These are phyloP conservation scores for Tetraselmis striata DNA, from an alignment of 139 green algal genomes.

Conservation along the genomic window DNA sequence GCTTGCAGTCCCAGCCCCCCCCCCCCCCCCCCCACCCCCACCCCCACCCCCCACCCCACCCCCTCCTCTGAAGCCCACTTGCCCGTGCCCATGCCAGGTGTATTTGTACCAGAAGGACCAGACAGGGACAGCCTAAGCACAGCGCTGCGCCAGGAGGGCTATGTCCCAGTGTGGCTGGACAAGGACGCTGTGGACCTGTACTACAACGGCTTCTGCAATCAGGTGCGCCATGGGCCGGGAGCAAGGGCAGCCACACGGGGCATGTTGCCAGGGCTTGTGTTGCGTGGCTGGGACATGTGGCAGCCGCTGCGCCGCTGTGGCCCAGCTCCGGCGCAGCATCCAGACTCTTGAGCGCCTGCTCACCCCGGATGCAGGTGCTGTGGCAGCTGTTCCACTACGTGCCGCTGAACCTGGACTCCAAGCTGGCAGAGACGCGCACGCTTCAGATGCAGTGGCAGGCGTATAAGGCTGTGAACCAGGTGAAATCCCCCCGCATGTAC, in stretches of 20 bases:
- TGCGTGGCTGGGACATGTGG: too few relatives aligned
- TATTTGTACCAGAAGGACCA: constrained; percentile 61
- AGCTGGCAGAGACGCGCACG: constrained; percentile 75
- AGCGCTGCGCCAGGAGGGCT: constrained; percentile 69
- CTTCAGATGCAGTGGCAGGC: constrained; percentile 86
- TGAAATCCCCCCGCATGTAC: not conserved
- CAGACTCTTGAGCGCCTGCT: too few relatives aligned
- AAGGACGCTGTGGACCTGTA: constrained; percentile 55
- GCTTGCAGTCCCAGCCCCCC: too few relatives aligned
- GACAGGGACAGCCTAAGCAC: constrained; percentile 65
- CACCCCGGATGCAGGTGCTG: constrained; percentile 70
- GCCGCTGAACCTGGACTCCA: constrained; percentile 84
- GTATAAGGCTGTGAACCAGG: not conserved
- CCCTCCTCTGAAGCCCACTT: too few relatives aligned
- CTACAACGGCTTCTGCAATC: constrained; percentile 97
- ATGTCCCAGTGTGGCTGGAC: constrained; percentile 87
- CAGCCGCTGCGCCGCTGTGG: too few relatives aligned
- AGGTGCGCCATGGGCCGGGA: constrained; percentile 6
- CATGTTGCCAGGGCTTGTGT: too few relatives aligned
- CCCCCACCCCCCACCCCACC: too few relatives aligned
- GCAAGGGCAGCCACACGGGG: too few relatives aligned
- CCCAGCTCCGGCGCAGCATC: too few relatives aligned
- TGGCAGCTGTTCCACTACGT: constrained; percentile 99
- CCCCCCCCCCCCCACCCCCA: too few relatives aligned
- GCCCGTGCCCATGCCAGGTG: too few relatives aligned